Base-by-base conservation (phyloP, 2,329 filamentous ascomycete genomes). In the Pleurostoma richardsiae region DNA sequence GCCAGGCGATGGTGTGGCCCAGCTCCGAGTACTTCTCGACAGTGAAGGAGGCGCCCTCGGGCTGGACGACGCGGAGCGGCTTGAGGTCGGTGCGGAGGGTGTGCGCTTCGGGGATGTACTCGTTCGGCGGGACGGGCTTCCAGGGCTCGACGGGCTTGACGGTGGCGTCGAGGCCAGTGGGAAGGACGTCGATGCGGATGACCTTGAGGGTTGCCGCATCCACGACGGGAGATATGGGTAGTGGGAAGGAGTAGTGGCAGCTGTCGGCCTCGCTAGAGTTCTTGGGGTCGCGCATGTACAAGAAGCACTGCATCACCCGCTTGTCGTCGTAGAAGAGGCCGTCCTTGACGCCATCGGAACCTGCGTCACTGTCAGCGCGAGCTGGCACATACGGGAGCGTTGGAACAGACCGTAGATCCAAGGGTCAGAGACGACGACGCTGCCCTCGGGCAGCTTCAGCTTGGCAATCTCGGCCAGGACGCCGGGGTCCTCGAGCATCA, bases 181-280 rank as follows among this genome's bases (percentile, higher is more conserved):
- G 85, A 4, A 89, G 63, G 47, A 79, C 71, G 57, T 90, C 85
- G 52, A 90, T 85, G 8, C 85, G 78, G 41, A 86, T 74, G 36
- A 90, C 74, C 56, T 83, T 79, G 66, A 79, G 77, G 2, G 73
- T 80, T 39, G 74, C 73, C 0, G 76, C 77, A 57, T 82, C 81
- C 39, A 90, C 69, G 26, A 88, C 83, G 0, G 84, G 83, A 2
- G 81, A 85, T 51, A 85, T 80, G n/a, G 77, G 72, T 2, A 86
- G 67, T 1, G 84, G 84, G 53, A 85, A 76, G 1, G 84, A 80
- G 57, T 87, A 87, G 59, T 87, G 82, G 57, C 85, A 86, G 39
- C 77, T 79, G 56, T 88, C 83, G n/a, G 66, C 62, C 55, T 85
- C 79, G 5, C 66, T 59, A 1, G 77, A 56, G 57, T 86, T 83